Evolutionary conservation across 2,329 filamentous ascomycete species (phyloP).

Genomic region (Trichoderma polysporum): DNA sequence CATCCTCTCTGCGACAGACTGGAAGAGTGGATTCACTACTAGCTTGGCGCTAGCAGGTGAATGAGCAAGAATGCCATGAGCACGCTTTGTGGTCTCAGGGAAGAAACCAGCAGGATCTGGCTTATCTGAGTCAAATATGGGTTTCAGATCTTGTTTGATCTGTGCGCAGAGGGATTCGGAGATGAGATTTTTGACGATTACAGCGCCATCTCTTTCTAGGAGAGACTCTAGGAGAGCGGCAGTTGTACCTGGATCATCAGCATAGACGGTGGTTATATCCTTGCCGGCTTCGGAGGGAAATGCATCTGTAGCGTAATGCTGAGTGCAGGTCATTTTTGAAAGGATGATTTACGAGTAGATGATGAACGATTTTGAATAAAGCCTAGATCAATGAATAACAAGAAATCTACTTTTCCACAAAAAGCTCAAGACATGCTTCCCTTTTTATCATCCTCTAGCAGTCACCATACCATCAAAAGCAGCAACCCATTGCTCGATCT

Average conservation of each 20-base stretch:
- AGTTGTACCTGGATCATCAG: conserved; percentile 26
- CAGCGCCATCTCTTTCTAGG: conserved; percentile 36
- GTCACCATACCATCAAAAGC: neutral
- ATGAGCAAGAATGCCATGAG: conserved; percentile 38
- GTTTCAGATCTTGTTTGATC: conserved; percentile 39
- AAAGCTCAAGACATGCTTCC: neutral
- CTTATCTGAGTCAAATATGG: conserved; percentile 38
- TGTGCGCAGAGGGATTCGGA: conserved; percentile 33
- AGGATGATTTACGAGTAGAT: neutral
- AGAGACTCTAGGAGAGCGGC: conserved; percentile 26
- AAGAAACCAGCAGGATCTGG: conserved; percentile 42
- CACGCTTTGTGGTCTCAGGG: conserved; percentile 40
- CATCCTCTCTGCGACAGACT: conserved; percentile 35
- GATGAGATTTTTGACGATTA: conserved; percentile 40
- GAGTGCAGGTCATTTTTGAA: conserved; percentile 16
- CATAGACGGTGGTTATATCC: conserved; percentile 24
- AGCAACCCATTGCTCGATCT: neutral
- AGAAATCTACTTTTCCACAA: neutral
- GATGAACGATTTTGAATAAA: neutral
- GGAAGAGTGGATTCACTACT: conserved; percentile 36
- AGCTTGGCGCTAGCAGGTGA: conserved; percentile 41
- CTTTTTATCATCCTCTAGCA: neutral
- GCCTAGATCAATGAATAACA: neutral
- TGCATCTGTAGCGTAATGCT: conserved; percentile 11
- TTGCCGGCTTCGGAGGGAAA: conserved; percentile 29